A percentile compares a stretch with the other conserved stretches of the same genome.
Conservation (phyloP, 2,329 filamentous ascomycete species). For the Aspergillus tubingensis region DNA sequence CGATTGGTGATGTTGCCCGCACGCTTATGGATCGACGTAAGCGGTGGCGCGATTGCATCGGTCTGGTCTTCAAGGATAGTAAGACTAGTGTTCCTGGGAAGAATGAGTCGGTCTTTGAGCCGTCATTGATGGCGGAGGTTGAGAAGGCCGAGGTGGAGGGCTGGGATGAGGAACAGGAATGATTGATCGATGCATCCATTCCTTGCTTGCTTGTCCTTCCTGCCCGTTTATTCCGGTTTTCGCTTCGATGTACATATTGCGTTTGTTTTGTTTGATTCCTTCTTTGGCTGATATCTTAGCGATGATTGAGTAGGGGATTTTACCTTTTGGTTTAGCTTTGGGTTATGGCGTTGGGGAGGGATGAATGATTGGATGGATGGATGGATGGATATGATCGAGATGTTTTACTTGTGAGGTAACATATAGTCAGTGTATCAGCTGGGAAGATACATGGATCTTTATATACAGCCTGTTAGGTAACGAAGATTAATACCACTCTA, state of each 20-base stretch:
- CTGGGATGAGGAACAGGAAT: conserved; percentile 79
- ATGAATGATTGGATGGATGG: not conserved
- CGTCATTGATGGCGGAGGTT: conserved; percentile 69
- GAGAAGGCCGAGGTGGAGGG: conserved; percentile 75
- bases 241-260: conserved; percentile 8
- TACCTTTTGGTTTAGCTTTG: not conserved
- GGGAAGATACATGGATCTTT: not conserved
- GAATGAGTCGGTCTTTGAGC: conserved; percentile 73
- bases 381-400: not conserved
- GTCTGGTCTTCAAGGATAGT: conserved; percentile 85
- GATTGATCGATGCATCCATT: not conserved
- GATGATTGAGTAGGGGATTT: not conserved
- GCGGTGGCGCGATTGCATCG: conserved; percentile 89
- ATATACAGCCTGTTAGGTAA: not conserved
- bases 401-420: not conserved
- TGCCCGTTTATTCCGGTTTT: conserved; percentile 11
- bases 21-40: conserved; percentile 88
- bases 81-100: conserved; percentile 70
- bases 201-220: not conserved
- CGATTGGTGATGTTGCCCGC: conserved; percentile 85
- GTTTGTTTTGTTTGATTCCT: not conserved
- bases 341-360: not conserved
- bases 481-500: not conserved
- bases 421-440: not conserved
- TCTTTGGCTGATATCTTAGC: conserved; percentile 1